Evolutionary conservation across 2,329 filamentous ascomycete genomes (phyloP).

Genomic region (Parafenestella ontariensis): DNA sequence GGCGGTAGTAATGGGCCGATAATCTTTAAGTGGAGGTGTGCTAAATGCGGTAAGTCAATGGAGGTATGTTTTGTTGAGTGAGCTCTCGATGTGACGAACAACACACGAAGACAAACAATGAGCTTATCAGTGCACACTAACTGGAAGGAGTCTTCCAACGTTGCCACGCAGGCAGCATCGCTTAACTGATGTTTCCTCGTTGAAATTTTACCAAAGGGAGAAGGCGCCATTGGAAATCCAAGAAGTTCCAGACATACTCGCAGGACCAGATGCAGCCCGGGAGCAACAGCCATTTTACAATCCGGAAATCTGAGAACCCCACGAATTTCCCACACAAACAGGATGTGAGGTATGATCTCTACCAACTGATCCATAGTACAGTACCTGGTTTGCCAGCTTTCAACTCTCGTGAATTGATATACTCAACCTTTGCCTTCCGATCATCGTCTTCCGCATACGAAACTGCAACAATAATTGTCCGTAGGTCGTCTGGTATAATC

Average conservation of each 20-base stretch:
- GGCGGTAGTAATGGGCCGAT: not conserved
- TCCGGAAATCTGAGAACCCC: not conserved
- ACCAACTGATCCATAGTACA: constrained; percentile 17
- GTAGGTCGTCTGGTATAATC: constrained; percentile 28
- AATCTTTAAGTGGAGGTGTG: too few relatives aligned
- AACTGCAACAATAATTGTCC: constrained; percentile 29
- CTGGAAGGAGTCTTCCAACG: too few relatives aligned
- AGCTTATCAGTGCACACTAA: too few relatives aligned
- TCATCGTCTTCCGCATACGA: constrained; percentile 23
- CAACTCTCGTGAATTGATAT: constrained; percentile 26
- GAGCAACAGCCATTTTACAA: not conserved
- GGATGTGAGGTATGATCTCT: not conserved
- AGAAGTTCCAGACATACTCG: too few relatives aligned
- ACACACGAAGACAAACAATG: too few relatives aligned
- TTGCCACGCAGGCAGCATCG: too few relatives aligned
- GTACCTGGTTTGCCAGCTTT: constrained; percentile 19
- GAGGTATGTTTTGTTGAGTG: too few relatives aligned
- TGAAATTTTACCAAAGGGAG: not conserved
- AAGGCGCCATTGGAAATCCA: too few relatives aligned
- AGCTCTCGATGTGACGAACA: too few relatives aligned
- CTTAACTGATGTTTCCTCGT: too few relatives aligned
- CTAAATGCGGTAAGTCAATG: too few relatives aligned
- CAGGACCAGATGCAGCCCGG: not conserved
- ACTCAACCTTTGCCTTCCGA: constrained; percentile 24
- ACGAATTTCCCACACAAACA: not conserved